Percentiles rank a stretch among this genome's conserved stretches.
These are phyloP conservation scores for Chaetoceros tenuissimus DNA, from an alignment of 108 stramenopile species.

Conservation along the genomic window DNA sequence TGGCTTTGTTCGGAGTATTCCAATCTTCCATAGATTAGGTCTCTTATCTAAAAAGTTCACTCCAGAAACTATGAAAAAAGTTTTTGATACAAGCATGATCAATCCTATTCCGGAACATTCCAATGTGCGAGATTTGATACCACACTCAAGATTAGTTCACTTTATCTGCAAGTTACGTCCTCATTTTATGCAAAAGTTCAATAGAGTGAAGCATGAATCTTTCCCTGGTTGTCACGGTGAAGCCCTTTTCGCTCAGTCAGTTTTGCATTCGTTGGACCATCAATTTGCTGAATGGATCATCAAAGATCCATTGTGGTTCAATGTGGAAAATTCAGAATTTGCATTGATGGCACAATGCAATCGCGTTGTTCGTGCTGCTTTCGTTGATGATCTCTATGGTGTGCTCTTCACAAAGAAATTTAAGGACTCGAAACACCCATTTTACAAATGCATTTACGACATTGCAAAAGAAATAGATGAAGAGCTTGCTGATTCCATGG, in stretches of 20 bases:
- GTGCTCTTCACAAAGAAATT: slow-evolving; percentile 25
- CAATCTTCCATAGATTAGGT: slow-evolving; percentile 14
- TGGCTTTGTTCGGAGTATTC: slow-evolving; percentile 11
- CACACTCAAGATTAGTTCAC: slow-evolving; percentile 20
- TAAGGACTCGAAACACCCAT: no score
- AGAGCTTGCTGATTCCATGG: slow-evolving; percentile 22
- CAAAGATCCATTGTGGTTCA: slow-evolving; percentile 22
- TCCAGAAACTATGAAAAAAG: slow-evolving; percentile 2
- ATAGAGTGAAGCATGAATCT: slow-evolving; percentile 18
- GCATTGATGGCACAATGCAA: slow-evolving; percentile 31
- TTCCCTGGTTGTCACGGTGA: slow-evolving; percentile 26
- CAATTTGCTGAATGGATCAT: slow-evolving; percentile 28
- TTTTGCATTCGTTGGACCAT: slow-evolving; percentile 29
- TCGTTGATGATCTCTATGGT: slow-evolving; percentile 22
- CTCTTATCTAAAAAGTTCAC: slow-evolving; percentile 14
- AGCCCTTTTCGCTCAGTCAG: slow-evolving; percentile 23
- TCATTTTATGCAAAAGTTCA: slow-evolving; percentile 20
- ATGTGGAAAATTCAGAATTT: slow-evolving; percentile 18
- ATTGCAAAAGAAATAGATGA: slow-evolving; percentile 23
- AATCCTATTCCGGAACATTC: slow-evolving; percentile 15
- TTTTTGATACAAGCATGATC: slow-evolving; percentile 13
- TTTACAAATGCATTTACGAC: slow-evolving; percentile 19
- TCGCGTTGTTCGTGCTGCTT: slow-evolving; percentile 20
- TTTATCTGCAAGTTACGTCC: no score
- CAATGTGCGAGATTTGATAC: slow-evolving; percentile 16